Base-by-base conservation (phyloP, 2,329 filamentous ascomycete species). In the Pochonia chlamydosporia region DNA sequence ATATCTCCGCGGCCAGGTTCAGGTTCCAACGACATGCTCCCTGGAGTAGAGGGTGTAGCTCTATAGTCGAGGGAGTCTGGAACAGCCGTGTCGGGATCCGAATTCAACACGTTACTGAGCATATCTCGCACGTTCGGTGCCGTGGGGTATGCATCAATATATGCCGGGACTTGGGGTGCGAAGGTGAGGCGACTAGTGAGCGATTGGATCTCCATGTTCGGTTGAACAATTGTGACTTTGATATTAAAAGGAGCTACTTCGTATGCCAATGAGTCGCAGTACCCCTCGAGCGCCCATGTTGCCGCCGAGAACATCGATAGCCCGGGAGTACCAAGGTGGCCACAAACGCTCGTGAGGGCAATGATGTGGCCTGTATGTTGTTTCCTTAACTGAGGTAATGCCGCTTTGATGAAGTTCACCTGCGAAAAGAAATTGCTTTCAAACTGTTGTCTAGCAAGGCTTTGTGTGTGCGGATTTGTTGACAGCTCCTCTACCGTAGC, bases 191-290 rank as follows among this genome's bases (percentile, higher is more conserved):
- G 84, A 68, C 95, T 95, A 24, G 89, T 93, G 48, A 97, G 75
- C 26, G 89, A 83, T 54, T 86, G 83, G 52, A 96, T 88, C 70
- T 97, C 92, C 69, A 96, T 89, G 67, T 90, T 95, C 23, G 91
- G 90, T 72, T 99, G 92, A 39, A 99, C 85, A 55, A 97, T 91
- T 35, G 90, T 96, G 65, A 97, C 81, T 66, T 92, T 95, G 70
- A 97, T 83, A 68, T 96, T 96, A 73, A 97, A 97, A 0, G 93
- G 93, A 1, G 92, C 87, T 53, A 99, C 87, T 68, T 99, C 93
- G 67, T 96, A 99, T 1, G 92, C 91, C 21, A 99, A 76, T 50
- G 89, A 89, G 68, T 97, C 92, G 69, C 91, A 96, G 65, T 93
- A 96, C 16, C 92, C 93, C 68, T 97, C 93, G 30, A 96, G 78